Evolutionary conservation across 768 basidiomycete genomes (phyloP).

Genomic region (Mycena alexandri): DNA sequence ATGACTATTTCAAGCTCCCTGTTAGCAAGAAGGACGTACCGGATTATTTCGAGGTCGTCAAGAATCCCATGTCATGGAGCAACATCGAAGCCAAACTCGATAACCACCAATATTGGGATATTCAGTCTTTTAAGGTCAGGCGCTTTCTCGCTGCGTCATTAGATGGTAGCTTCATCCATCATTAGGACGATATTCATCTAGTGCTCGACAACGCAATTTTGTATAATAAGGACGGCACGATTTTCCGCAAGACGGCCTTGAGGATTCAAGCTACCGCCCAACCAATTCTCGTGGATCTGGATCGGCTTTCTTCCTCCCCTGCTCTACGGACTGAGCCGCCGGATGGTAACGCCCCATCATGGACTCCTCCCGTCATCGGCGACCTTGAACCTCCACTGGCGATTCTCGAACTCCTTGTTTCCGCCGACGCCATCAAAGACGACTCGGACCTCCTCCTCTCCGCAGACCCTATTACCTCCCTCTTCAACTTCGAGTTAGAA

Average conservation of each 20-base stretch:
- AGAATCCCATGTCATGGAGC: constrained; percentile 90
- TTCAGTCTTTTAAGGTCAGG: constrained; percentile 74
- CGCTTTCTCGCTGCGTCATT: not conserved
- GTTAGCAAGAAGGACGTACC: constrained; percentile 85
- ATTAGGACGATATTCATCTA: constrained; percentile 83
- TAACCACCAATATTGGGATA: constrained; percentile 83
- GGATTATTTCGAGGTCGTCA: constrained; percentile 91
- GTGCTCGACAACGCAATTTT: constrained; percentile 88
- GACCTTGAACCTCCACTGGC: constrained; percentile 81
- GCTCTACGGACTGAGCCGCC: constrained; percentile 14
- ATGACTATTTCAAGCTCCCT: constrained; percentile 84
- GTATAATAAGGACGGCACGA: constrained; percentile 85
- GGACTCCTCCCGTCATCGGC: constrained; percentile 58
- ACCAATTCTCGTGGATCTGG: constrained; percentile 59
- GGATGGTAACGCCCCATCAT: constrained; percentile 11
- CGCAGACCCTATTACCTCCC: constrained; percentile 69
- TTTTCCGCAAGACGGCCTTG: constrained; percentile 77
- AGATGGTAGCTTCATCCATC: constrained; percentile 7
- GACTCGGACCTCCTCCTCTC: constrained; percentile 68
- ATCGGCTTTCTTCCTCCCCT: constrained; percentile 42
- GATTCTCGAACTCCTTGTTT: constrained; percentile 68
- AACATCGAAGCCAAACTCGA: constrained; percentile 87
- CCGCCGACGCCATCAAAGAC: constrained; percentile 64
- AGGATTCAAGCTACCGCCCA: constrained; percentile 62
- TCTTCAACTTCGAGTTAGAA: constrained; percentile 79